Evolutionary conservation across 768 basidiomycete species (phyloP).

Genomic region (Mycena olivaceomarginata): DNA sequence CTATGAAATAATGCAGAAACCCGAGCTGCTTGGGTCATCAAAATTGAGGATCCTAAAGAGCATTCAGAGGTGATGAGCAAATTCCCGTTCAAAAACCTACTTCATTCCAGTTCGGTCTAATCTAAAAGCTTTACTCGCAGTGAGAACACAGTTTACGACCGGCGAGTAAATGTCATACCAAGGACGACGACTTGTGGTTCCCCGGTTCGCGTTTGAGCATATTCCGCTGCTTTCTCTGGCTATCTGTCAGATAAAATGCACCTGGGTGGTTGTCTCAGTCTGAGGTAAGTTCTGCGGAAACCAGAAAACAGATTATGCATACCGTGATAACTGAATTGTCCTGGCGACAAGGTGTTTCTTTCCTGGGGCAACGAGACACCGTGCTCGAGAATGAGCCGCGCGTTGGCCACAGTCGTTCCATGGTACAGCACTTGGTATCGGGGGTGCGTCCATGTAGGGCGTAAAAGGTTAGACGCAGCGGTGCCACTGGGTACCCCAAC

Average conservation of each 20-base stretch:
- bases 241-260: constrained; percentile 6
- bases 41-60: neutral
- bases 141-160: neutral
- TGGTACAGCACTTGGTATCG: neutral
- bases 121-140: neutral
- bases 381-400: neutral
- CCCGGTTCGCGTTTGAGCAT: neutral
- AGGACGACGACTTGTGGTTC: neutral
- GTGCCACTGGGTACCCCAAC: neutral
- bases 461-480: neutral
- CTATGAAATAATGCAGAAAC: neutral
- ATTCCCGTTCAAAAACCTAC: neutral
- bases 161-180: neutral
- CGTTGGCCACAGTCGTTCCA: neutral
- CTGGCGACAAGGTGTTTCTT: neutral
- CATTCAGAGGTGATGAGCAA: neutral
- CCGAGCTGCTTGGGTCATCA: neutral
- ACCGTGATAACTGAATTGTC: neutral
- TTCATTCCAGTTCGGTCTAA: neutral
- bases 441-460: neutral
- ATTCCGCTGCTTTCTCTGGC: neutral
- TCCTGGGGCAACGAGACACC: neutral
- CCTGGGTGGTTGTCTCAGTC: neutral
- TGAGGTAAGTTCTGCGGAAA: neutral
- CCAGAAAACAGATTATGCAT: neutral